These are phyloP conservation scores for Simplicillium aogashimaense DNA, from an alignment of 2,329 filamentous ascomycete species.

Conservation along the genomic window DNA sequence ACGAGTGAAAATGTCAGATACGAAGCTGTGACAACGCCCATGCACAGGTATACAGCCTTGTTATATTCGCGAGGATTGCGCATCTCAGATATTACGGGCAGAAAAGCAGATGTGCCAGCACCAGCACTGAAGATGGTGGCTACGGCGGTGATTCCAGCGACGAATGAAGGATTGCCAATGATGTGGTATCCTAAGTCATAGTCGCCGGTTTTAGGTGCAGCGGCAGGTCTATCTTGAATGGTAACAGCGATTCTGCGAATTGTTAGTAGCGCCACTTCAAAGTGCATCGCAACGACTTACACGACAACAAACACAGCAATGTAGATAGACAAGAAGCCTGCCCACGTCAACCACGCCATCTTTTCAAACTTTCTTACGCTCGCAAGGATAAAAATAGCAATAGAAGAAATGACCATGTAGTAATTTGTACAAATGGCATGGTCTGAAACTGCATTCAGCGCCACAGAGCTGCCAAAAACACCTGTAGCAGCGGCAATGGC, in stretches of 20 bases:
- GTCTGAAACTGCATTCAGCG: conserved; percentile 47
- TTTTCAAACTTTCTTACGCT: conserved; percentile 49
- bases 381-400: conserved; percentile 36
- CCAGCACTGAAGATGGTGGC: conserved; percentile 51
- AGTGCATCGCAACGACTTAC: conserved; percentile 13
- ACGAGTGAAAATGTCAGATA: conserved; percentile 51
- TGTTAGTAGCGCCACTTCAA: not conserved
- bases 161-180: conserved; percentile 47
- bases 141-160: conserved; percentile 45
- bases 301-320: conserved; percentile 48
- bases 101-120: conserved; percentile 49
- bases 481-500: conserved; percentile 46
- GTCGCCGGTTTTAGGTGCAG: conserved; percentile 46
- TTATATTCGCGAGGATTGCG: conserved; percentile 45
- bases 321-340: conserved; percentile 48
- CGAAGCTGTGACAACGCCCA: conserved; percentile 44
- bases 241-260: conserved; percentile 41
- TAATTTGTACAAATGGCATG: conserved; percentile 50
- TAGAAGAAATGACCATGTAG: conserved; percentile 42
- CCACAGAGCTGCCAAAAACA: conserved; percentile 48
- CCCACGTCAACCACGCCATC: conserved; percentile 53
- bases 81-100: conserved; percentile 60
- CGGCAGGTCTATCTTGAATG: conserved; percentile 44
- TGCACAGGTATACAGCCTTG: conserved; percentile 49
- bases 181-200: conserved; percentile 50